These are phyloP conservation scores for Blastobotrys serpentis DNA, from an alignment of 1,139 yeast species.

Conservation along the genomic window DNA sequence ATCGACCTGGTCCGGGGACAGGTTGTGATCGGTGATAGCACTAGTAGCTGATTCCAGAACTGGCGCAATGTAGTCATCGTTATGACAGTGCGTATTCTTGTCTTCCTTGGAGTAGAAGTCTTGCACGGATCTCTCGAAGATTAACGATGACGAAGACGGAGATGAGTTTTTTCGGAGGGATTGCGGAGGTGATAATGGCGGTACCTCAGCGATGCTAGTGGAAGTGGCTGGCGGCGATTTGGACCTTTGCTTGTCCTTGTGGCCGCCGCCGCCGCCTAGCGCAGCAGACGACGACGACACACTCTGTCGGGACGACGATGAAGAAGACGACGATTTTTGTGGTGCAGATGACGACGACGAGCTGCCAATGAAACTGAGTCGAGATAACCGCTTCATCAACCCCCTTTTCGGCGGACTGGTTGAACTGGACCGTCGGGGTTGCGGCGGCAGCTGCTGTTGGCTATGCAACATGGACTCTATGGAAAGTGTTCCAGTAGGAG, in stretches of 20 bases:
- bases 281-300: neutral
- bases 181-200: conserved; percentile 16
- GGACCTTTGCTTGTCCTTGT: neutral
- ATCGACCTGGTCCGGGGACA: conserved; percentile 66
- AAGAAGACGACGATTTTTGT: neutral
- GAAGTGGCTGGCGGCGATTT: neutral
- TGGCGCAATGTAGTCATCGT: conserved; percentile 76
- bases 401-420: conserved; percentile 7
- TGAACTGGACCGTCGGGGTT: neutral
- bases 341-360: no score
- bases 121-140: conserved; percentile 44
- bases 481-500: conserved; percentile 24
- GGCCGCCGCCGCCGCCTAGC: neutral
- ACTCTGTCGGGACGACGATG: neutral
- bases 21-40: conserved; percentile 53
- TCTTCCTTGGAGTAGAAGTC: conserved; percentile 29
- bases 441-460: conserved; percentile 2
- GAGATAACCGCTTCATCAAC: conserved; percentile 16
- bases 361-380: conserved; percentile 12
- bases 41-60: conserved; percentile 78
- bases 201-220: neutral
- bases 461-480: conserved; percentile 17
- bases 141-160: conserved; percentile 39
- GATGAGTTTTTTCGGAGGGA: conserved; percentile 13
- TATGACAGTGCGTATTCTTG: conserved; percentile 45